These are phyloP conservation scores for Talaromyces sp. DNA, from an alignment of 2,329 filamentous ascomycete genomes.

Conservation along the genomic window DNA sequence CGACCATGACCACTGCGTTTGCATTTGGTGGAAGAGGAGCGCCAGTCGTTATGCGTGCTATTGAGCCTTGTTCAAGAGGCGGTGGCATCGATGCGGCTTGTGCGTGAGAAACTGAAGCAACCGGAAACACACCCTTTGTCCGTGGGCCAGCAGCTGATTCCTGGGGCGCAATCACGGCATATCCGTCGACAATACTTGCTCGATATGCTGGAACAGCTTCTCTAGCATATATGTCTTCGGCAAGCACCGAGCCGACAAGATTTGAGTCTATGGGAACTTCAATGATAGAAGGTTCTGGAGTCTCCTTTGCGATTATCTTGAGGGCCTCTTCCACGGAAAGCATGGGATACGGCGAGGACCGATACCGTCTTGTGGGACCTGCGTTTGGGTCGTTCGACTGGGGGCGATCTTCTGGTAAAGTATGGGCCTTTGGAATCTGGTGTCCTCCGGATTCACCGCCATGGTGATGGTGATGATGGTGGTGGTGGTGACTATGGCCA, in stretches of 20 bases:
- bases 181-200: conserved; percentile 95
- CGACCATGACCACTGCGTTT: conserved; percentile 92
- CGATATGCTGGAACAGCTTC: conserved; percentile 90
- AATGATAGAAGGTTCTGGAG: conserved; percentile 58
- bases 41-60: conserved; percentile 90
- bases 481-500: conserved; percentile 21
- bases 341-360: conserved; percentile 90
- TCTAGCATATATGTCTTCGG: conserved; percentile 71
- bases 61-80: conserved; percentile 65
- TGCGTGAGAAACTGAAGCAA: conserved; percentile 82
- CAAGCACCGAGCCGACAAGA: conserved; percentile 73
- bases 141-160: conserved; percentile 51
- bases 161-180: conserved; percentile 65
- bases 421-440: conserved; percentile 65
- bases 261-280: conserved; percentile 58
- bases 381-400: conserved; percentile 57
- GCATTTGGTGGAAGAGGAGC: conserved; percentile 85
- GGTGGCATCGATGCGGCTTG: conserved; percentile 62
- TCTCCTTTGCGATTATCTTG: conserved; percentile 65
- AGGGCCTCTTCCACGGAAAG: conserved; percentile 79
- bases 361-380: conserved; percentile 64
- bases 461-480: conserved; percentile 42
- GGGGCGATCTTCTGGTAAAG: conserved; percentile 55
- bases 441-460: conserved; percentile 59
- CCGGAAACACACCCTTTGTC: conserved; percentile 77